Percentiles rank a stretch among this genome's conserved stretches.
These are phyloP conservation scores for Sedum album DNA, from an alignment of 164 flowering plant genomes.

Conservation along the genomic window DNA sequence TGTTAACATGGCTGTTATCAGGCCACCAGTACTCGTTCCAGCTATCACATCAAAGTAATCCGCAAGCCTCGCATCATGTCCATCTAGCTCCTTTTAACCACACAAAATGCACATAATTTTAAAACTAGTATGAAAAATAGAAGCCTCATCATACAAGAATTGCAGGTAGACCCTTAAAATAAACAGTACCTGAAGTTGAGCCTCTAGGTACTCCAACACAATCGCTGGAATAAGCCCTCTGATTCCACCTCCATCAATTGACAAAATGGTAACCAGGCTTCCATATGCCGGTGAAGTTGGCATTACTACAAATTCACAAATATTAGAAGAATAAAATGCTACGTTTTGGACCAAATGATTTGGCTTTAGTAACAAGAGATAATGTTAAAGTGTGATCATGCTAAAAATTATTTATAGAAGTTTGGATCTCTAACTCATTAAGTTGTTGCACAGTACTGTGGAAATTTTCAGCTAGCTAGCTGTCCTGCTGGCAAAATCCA, in stretches of 20 bases:
- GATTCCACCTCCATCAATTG: slow-evolving; percentile 45
- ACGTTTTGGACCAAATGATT: background rate
- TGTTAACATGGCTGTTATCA: slow-evolving; percentile 37
- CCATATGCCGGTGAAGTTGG: slow-evolving; percentile 13
- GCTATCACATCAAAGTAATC: slow-evolving; percentile 38
- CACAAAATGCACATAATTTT: background rate
- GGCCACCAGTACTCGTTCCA: slow-evolving; percentile 43
- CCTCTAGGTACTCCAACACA: slow-evolving; percentile 27
- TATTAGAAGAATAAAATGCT: background rate
- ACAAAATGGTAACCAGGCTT: slow-evolving; percentile 23
- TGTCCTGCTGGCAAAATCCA: background rate
- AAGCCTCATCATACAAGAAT: background rate
- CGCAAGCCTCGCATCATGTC: slow-evolving; percentile 26
- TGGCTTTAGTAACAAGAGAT: background rate
- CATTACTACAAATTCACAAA: background rate
- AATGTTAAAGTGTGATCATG: background rate
- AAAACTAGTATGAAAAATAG: background rate
- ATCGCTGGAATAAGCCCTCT: slow-evolving; percentile 36
- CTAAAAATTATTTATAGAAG: slow-evolving; percentile 3
- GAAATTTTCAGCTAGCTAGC: background rate
- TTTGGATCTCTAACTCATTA: background rate
- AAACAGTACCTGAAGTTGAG: slow-evolving; percentile 30
- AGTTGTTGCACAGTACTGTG: background rate
- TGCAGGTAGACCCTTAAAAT: background rate
- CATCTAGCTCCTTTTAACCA: slow-evolving; percentile 18